Conservation (phyloP, 768 basidiomycete species). For the Tubosaeta brunneosetosa region DNA sequence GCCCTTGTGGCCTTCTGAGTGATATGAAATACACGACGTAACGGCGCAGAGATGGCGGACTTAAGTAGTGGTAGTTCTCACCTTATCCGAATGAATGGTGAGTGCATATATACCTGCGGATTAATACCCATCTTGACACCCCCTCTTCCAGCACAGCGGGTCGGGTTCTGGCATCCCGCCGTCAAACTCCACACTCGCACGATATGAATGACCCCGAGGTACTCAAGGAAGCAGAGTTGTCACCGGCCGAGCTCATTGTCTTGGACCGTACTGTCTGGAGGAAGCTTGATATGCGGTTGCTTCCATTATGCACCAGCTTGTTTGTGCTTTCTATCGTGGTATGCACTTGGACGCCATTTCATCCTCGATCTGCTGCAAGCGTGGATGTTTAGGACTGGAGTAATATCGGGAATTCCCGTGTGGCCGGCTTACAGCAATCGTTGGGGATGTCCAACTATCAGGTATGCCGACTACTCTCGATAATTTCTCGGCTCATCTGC, state of each 20-base stretch:
- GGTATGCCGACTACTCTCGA: conserved; percentile 1
- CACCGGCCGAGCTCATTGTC: conserved; percentile 1
- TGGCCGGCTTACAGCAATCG: conserved; percentile 55
- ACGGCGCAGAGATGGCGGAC: background rate
- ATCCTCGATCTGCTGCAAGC: background rate
- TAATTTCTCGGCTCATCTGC: background rate
- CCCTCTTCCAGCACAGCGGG: background rate
- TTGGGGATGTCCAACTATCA: conserved; percentile 33
- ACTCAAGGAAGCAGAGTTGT: conserved; percentile 2
- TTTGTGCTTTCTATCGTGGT: conserved; percentile 42
- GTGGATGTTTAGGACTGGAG: conserved; percentile 27
- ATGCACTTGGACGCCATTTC: conserved; percentile 14
- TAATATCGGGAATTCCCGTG: conserved; percentile 57
- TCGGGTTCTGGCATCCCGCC: background rate
- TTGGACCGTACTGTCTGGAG: conserved; percentile 42
- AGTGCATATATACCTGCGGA: background rate
- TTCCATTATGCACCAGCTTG: conserved; percentile 48
- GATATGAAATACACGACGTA: background rate
- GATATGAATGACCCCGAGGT: conserved; percentile 4
- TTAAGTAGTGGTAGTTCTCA: background rate
- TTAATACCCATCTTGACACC: background rate
- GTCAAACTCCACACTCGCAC: background rate
- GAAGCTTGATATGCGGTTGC: conserved; percentile 44
- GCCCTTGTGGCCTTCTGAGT: background rate
- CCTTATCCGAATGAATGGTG: background rate